Conservation (phyloP, 768 basidiomycete species). For the Psilocybe azurescens region DNA sequence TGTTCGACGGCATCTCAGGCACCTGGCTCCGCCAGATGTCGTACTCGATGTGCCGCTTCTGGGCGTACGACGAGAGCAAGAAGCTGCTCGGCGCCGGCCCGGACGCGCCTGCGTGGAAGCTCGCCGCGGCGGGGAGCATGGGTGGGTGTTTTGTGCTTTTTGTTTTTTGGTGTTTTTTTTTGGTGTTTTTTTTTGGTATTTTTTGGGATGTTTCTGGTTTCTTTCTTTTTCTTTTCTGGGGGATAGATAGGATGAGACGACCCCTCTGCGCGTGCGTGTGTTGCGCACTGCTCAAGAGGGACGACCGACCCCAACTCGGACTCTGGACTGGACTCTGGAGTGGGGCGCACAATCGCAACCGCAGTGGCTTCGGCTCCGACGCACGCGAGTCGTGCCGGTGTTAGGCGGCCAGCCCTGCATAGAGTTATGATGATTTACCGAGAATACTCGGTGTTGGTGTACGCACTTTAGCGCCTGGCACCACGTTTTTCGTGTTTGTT, state of each 20-base stretch:
- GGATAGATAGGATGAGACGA: too few relatives aligned
- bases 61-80: slow-evolving; percentile 85
- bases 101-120: slow-evolving; percentile 79
- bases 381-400: too few relatives aligned
- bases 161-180: not conserved
- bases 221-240: too few relatives aligned
- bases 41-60: slow-evolving; percentile 92
- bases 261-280: too few relatives aligned
- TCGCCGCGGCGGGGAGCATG: slow-evolving; percentile 85
- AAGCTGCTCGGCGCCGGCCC: slow-evolving; percentile 76
- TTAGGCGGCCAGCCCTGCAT: too few relatives aligned
- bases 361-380: not conserved
- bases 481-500: not conserved
- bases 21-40: slow-evolving; percentile 94
- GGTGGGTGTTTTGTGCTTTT: slow-evolving; percentile 52
- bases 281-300: too few relatives aligned
- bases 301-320: too few relatives aligned
- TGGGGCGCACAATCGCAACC: too few relatives aligned
- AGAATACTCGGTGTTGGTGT: not conserved
- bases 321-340: too few relatives aligned
- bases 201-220: not conserved
- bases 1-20: slow-evolving; percentile 87
- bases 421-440: too few relatives aligned
- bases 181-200: not conserved
- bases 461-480: not conserved